Conservation (phyloP, 2,329 filamentous ascomycete genomes). For the Dichotomopilus funicola region DNA sequence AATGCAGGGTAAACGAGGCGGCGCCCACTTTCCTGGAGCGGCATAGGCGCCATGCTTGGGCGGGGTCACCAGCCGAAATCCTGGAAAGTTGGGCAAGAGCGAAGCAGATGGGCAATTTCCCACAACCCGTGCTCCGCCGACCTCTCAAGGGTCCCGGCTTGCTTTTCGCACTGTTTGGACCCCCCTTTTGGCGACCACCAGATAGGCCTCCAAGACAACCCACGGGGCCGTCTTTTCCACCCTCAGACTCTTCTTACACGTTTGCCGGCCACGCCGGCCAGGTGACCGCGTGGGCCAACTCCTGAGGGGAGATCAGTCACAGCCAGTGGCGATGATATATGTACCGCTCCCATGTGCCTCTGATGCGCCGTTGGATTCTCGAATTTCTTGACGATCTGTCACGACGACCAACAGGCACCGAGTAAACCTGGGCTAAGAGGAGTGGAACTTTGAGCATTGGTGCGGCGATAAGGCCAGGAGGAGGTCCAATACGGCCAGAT, state of each 20-base stretch:
- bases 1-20: conserved; percentile 14
- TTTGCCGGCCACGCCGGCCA: neutral
- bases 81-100: conserved; percentile 14
- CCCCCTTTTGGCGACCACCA: neutral
- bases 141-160: neutral
- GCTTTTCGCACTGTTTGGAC: conserved; percentile 14
- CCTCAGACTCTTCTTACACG: neutral
- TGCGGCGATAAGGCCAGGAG: too few relatives aligned
- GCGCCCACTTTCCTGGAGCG: conserved; percentile 14
- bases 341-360: neutral
- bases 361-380: neutral
- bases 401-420: too few relatives aligned
- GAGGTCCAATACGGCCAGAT: too few relatives aligned
- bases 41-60: conserved; percentile 15
- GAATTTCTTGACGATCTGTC: too few relatives aligned
- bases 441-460: too few relatives aligned
- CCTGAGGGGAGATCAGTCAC: conserved; percentile 16
- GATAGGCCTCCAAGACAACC: too few relatives aligned
- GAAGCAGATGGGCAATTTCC: conserved; percentile 13
- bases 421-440: too few relatives aligned
- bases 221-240: too few relatives aligned
- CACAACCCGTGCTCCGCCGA: conserved; percentile 7
- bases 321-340: neutral
- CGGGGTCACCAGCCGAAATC: conserved; percentile 14
- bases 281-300: conserved; percentile 10